Percentiles rank a stretch among this genome's conserved stretches.
These are phyloP conservation scores for Xylaria sp. DNA, from an alignment of 2,329 filamentous ascomycete species.

Conservation along the genomic window DNA sequence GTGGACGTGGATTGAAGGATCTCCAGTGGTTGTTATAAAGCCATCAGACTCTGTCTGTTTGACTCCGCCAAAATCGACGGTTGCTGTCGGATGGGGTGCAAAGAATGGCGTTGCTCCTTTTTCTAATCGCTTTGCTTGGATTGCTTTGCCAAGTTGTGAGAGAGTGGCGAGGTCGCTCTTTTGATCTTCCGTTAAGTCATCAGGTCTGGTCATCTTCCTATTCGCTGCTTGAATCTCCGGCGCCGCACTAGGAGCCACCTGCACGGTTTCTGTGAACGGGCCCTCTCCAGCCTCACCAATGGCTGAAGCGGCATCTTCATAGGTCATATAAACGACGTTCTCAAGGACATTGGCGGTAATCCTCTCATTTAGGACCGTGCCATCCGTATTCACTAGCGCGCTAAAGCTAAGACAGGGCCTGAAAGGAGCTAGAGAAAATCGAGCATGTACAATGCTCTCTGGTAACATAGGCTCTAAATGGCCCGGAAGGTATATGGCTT, in stretches of 20 bases:
- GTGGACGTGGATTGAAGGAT: conserved; percentile 62
- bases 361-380: conserved; percentile 64
- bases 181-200: conserved; percentile 57
- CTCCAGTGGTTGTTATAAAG: conserved; percentile 54
- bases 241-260: conserved; percentile 49
- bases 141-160: conserved; percentile 59
- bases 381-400: conserved; percentile 64
- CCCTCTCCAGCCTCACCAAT: conserved; percentile 53
- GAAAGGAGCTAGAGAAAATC: conserved; percentile 65
- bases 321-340: conserved; percentile 68
- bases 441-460: conserved; percentile 57
- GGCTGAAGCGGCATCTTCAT: conserved; percentile 59
- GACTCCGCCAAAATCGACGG: conserved; percentile 57
- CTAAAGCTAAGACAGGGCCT: conserved; percentile 71
- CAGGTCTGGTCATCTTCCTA: conserved; percentile 57
- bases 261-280: conserved; percentile 39
- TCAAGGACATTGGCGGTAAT: conserved; percentile 65
- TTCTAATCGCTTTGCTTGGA: conserved; percentile 56
- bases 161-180: conserved; percentile 61
- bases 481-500: conserved; percentile 70
- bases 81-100: conserved; percentile 56
- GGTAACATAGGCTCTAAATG: conserved; percentile 70
- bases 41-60: conserved; percentile 40
- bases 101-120: conserved; percentile 64
- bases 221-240: conserved; percentile 44